Evolutionary conservation across 345 rosid genomes (phyloP).

Genomic region (Ceriops zippeliana): DNA sequence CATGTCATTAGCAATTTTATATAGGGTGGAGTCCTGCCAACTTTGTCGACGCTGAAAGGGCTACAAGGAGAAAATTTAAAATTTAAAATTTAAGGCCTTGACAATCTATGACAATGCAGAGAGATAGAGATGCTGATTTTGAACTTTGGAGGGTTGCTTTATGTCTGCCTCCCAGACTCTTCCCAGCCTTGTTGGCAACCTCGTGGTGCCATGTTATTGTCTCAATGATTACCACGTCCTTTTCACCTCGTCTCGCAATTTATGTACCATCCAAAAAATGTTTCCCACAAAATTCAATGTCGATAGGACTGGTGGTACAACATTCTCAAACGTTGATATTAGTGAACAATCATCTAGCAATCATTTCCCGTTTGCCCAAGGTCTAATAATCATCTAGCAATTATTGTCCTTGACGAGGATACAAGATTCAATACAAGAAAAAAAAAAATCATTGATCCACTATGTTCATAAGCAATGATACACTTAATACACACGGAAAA

Average conservation of each 20-base stretch:
- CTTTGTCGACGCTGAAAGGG: background rate
- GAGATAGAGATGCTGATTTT: background rate
- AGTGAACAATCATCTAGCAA: no score
- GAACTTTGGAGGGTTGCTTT: background rate
- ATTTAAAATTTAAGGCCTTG: no score
- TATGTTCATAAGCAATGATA: no score
- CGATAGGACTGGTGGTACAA: no score
- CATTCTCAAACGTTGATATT: no score
- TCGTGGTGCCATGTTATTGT: no score
- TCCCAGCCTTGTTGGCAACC: background rate
- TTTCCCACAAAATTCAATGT: no score
- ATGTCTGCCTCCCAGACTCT: background rate
- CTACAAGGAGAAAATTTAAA: background rate
- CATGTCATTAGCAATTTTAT: background rate
- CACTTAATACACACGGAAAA: slow-evolving; percentile 10
- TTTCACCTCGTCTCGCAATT: background rate
- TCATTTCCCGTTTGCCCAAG: no score
- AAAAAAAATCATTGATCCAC: background rate
- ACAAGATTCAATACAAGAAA: background rate
- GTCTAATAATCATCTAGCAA: no score
- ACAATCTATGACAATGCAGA: background rate
- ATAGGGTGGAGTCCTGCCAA: background rate
- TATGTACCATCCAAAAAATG: background rate
- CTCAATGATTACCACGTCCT: no score
- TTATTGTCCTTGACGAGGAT: no score